These are phyloP conservation scores for Murraya koenigii DNA, from an alignment of 345 rosid species.

Conservation along the genomic window DNA sequence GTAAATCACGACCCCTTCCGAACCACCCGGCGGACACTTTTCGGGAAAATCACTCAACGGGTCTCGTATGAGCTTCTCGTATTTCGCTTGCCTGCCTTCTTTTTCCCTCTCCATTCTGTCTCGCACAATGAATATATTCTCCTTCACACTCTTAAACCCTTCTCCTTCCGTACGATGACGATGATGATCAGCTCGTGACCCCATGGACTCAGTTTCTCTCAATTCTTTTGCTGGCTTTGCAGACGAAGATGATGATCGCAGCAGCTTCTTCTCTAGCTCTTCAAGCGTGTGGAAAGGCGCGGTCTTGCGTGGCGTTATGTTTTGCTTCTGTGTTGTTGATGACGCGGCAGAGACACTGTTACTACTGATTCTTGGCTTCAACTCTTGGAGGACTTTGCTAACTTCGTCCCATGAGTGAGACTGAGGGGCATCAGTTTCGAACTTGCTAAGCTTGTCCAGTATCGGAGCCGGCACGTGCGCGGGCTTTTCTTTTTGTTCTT, in stretches of 20 bases:
- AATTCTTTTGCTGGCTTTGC: slow-evolving; percentile 35
- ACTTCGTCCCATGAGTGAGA: slow-evolving; percentile 79
- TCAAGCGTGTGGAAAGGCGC: slow-evolving; percentile 78
- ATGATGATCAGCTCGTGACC: slow-evolving; percentile 13
- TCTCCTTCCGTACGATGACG: slow-evolving; percentile 1
- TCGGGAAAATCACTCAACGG: slow-evolving; percentile 73
- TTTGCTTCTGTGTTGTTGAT: not conserved
- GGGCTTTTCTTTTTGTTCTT: slow-evolving; percentile 39
- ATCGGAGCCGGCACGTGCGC: slow-evolving; percentile 36
- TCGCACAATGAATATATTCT: slow-evolving; percentile 58
- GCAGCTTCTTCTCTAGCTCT: slow-evolving; percentile 61
- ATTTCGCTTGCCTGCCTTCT: slow-evolving; percentile 55
- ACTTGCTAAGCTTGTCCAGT: slow-evolving; percentile 52
- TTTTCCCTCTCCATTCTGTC: slow-evolving; percentile 67
- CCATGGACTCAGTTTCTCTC: slow-evolving; percentile 34
- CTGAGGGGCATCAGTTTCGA: slow-evolving; percentile 62
- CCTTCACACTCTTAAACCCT: slow-evolving; percentile 51
- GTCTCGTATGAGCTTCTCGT: slow-evolving; percentile 47
- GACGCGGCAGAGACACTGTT: not conserved
- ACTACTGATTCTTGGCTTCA: slow-evolving; percentile 39
- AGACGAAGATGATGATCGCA: not conserved
- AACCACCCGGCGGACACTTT: slow-evolving; percentile 77
- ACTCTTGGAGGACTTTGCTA: slow-evolving; percentile 72
- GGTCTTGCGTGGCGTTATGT: slow-evolving; percentile 42
- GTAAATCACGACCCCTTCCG: slow-evolving; percentile 60